These are phyloP conservation scores for Schwanniomyces polymorphus DNA, from an alignment of 805 yeast species.

Conservation along the genomic window DNA sequence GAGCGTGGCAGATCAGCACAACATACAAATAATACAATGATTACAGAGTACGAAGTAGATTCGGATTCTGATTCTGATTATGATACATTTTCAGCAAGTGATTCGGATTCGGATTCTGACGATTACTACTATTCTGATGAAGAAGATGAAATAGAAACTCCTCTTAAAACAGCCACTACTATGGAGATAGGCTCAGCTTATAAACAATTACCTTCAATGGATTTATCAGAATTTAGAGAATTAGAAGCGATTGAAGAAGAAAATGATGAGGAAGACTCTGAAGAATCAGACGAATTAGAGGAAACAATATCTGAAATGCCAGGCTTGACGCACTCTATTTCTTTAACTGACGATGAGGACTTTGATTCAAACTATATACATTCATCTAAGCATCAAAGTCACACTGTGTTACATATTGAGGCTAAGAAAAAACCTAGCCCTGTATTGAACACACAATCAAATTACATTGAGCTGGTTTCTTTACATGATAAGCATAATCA, in stretches of 20 bases:
- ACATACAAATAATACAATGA: slow-evolving; percentile 4
- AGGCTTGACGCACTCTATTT: slow-evolving; percentile 14
- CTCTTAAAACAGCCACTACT: not conserved
- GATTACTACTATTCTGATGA: slow-evolving; percentile 19
- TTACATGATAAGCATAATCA: not conserved
- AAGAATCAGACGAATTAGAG: slow-evolving; percentile 4
- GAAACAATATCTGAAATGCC: slow-evolving; percentile 9
- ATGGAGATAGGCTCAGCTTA: slow-evolving; percentile 1
- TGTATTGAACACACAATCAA: not conserved
- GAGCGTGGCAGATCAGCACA: slow-evolving; percentile 1
- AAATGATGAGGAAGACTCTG: slow-evolving; percentile 10
- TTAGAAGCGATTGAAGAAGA: slow-evolving; percentile 11
- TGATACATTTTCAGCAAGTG: slow-evolving; percentile 16
- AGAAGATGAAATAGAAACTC: slow-evolving; percentile 12
- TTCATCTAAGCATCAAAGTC: not conserved
- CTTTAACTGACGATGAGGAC: slow-evolving; percentile 20
- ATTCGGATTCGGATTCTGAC: slow-evolving; percentile 16
- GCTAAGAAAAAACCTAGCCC: not conserved
- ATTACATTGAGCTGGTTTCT: not conserved
- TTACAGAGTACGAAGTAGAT: slow-evolving; percentile 38
- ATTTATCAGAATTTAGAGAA: slow-evolving; percentile 7
- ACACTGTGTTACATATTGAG: not conserved
- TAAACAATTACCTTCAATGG: slow-evolving; percentile 18
- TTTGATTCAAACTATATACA: slow-evolving; percentile 6
- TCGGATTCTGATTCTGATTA: slow-evolving; percentile 28